Evolutionary conservation across 1,139 yeast genomes (phyloP).

Genomic region (Debaryomyces fabryi): DNA sequence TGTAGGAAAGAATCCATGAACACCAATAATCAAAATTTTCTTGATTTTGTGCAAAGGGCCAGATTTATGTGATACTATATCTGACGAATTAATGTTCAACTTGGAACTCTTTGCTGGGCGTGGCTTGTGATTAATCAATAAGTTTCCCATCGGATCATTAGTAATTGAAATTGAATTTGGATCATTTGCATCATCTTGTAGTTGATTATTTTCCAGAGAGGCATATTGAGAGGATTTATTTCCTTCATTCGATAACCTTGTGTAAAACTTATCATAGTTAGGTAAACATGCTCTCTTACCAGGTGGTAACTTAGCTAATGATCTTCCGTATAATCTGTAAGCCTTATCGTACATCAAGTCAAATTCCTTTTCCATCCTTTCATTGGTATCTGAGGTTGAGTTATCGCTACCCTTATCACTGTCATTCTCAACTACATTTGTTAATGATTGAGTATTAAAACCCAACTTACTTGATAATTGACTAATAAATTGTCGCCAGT

Average conservation of each 20-base stretch:
- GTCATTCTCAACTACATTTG: constrained; percentile 28
- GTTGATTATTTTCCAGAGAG: constrained; percentile 20
- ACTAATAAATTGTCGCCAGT: constrained; percentile 41
- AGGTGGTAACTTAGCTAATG: constrained; percentile 40
- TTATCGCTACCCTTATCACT: constrained; percentile 15
- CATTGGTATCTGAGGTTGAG: constrained; percentile 15
- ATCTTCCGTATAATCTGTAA: constrained; percentile 44
- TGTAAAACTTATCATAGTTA: constrained; percentile 38
- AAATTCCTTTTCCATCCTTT: constrained; percentile 38
- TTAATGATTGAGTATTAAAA: constrained; percentile 35
- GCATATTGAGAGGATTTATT: constrained; percentile 5
- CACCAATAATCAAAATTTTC: constrained; percentile 80
- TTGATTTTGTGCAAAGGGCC: constrained; percentile 40
- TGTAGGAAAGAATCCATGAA: constrained; percentile 94
- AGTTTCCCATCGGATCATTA: constrained; percentile 49
- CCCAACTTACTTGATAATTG: constrained; percentile 44
- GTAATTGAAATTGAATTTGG: constrained; percentile 42
- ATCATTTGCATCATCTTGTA: constrained; percentile 33
- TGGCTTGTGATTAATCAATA: constrained; percentile 38
- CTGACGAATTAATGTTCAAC: constrained; percentile 19
- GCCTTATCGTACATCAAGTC: constrained; percentile 42
- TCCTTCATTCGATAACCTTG: constrained; percentile 15
- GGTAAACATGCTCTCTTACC: constrained; percentile 49
- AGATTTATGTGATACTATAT: constrained; percentile 32
- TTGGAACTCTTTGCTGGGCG: constrained; percentile 7